Evolutionary conservation across 2,329 filamentous ascomycete genomes (phyloP).

Genomic region (Ophiostoma novo-ulmi): DNA sequence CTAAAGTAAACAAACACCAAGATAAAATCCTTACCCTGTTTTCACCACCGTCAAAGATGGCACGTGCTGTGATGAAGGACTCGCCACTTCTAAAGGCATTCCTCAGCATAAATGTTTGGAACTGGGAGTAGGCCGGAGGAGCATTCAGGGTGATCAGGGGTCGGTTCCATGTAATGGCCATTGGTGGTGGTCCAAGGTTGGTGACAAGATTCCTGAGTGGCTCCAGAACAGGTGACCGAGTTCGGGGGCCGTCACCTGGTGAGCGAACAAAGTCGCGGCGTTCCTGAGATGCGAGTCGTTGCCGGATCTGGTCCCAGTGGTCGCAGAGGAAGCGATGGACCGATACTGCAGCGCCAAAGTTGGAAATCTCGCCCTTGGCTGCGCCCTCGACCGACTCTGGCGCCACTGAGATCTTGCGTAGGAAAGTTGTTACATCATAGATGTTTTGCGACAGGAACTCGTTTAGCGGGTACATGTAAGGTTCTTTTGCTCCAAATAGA

Average conservation of each 20-base stretch:
- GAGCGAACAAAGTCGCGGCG: conserved; percentile 52
- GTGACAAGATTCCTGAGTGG: conserved; percentile 57
- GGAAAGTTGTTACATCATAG: conserved; percentile 60
- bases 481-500: conserved; percentile 65
- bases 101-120: conserved; percentile 67
- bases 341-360: conserved; percentile 66
- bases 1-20: conserved; percentile 33
- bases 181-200: conserved; percentile 61
- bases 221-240: conserved; percentile 54
- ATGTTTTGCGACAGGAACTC: conserved; percentile 65
- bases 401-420: conserved; percentile 61
- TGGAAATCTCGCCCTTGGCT: conserved; percentile 50
- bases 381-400: conserved; percentile 43
- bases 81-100: conserved; percentile 63
- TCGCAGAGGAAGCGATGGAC: conserved; percentile 66
- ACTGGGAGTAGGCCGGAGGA: conserved; percentile 60
- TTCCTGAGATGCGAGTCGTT: conserved; percentile 57
- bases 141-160: conserved; percentile 60
- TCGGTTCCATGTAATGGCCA: conserved; percentile 65
- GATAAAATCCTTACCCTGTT: conserved; percentile 43
- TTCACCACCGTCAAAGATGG: conserved; percentile 66
- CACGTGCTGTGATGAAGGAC: conserved; percentile 58
- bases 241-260: conserved; percentile 48
- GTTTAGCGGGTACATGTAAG: conserved; percentile 67
- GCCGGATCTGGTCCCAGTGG: conserved; percentile 64